Evolutionary conservation across 2,329 filamentous ascomycete genomes (phyloP), one percentile per base, ranked within the genome.

Genomic region (Grosmannia clavigera): DNA sequence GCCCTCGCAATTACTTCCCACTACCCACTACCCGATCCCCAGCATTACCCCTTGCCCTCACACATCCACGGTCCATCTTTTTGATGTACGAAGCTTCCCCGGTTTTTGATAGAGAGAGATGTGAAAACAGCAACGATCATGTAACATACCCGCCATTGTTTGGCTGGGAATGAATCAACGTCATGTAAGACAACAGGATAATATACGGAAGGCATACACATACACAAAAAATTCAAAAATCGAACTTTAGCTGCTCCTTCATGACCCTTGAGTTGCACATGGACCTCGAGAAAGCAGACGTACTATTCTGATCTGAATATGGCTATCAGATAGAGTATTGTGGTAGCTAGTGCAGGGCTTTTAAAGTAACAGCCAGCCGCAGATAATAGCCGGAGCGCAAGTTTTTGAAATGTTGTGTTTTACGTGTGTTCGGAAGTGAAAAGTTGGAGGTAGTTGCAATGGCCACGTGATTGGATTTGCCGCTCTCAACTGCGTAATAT

Each of bases 141-240:
- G 64, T 65, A 65, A 62, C 64, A 65, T 63, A 61, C 64, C 63
- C 60, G 51, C 57, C 60, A 57, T n/a, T 56, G 46, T 59, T 61
- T 61, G 59, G 63, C 54, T 27, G 61, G 64, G 63, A 64, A 65
- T 65, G 64, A 65, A 65, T 65, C 61, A 55, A 63, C 60, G 64
- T 65, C 63, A 65, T 65, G 64, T 65, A 65, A 60, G 52, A 63
- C 61, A 65, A 62, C 61, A 65, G 63, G 64, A 65, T 65, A 65
- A 63, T 65, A 62, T 62, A 63, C 61, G 63, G 64, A 65, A 63
- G 59, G 64, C 61, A 64, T 62, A 63, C 62, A 61, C 62, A 63
- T 53, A 62, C 43, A 63, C 58, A 60, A 57, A 60, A 60, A 59
- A 56, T 58, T 50, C 38, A n/a, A 29, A 55, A 53, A 59, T 61